Conservation (phyloP, 805 yeast species). For the Saccharomycopsis selenospora region DNA sequence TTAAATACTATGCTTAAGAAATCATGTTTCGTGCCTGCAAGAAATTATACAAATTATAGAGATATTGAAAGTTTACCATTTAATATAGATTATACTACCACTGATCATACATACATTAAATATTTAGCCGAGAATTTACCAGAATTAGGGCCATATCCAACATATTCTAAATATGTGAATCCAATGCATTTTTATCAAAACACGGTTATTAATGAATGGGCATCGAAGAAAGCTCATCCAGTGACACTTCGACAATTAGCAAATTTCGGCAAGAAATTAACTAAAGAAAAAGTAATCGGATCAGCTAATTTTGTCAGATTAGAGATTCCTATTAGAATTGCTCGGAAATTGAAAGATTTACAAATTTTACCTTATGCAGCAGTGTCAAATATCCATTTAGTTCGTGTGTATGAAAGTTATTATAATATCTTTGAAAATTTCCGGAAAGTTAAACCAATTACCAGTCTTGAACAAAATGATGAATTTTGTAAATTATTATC, state of each 20-base stretch:
- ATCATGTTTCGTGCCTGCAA: no score
- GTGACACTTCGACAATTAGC: conserved; percentile 87
- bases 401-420: conserved; percentile 83
- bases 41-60: not conserved
- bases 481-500: conserved; percentile 59
- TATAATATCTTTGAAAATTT: conserved; percentile 82
- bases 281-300: conserved; percentile 66
- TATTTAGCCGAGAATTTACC: conserved; percentile 19
- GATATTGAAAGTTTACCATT: conserved; percentile 11
- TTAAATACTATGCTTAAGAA: no score
- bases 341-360: conserved; percentile 69
- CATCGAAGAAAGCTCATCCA: conserved; percentile 70
- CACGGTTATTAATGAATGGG: conserved; percentile 55
- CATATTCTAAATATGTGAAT: conserved; percentile 40
- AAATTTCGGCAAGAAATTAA: conserved; percentile 74
- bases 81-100: conserved; percentile 19
- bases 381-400: conserved; percentile 77
- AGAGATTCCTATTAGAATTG: conserved; percentile 79
- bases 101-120: conserved; percentile 17
- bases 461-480: conserved; percentile 66
- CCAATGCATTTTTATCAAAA: conserved; percentile 85
- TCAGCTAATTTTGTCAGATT: conserved; percentile 85
- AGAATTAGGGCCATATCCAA: conserved; percentile 32
- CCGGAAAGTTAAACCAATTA: conserved; percentile 62
- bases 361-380: conserved; percentile 80